Evolutionary conservation across 345 rosid genomes (phyloP), one percentile per base, ranked within the genome.

Genomic region (Firmiana major): DNA sequence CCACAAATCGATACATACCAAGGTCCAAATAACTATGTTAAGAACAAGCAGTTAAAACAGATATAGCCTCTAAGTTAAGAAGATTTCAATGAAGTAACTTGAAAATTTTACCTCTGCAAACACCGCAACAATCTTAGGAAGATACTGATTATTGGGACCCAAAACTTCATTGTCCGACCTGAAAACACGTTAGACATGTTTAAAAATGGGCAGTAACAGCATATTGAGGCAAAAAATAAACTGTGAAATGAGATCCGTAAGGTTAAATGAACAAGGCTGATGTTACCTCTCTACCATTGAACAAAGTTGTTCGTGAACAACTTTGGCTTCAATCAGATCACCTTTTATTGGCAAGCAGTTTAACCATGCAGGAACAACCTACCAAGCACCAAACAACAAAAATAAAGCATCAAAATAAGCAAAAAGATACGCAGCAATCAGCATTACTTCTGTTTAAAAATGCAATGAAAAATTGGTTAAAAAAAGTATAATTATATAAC

Each of bases 341-440:
- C 97, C 97, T 80, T 87, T 86, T 63, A 97, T 83, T 2, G 99
- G 99, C 85, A 97, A 87, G 86, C 99, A 97, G 86, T 91, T 97
- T 85, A 97, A 85, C 99, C 99, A 97, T 22, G 99, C 97, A 40
- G 98, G 98, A 74, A 97, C 83, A 77, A 97, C 93, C 99, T 97
- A 82, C 51, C 81, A 82, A 70, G 67, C 38, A 74, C 7, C 16
- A 28, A 7, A 62, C 22, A 43, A 62, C 45, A 43, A n/a, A 62
- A 45, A 31, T 19, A 51, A 11, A 46, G 12, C 59, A 60, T 16
- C 40, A 75, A 45, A 7, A 46, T 48, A 60, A 22, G 24, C 40
- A 62, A n/a, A 60, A 70, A 13, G 58, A 77, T 16, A 31, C 13
- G 26, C 51, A 69, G 15, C 43, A 17, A 57, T 16, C 15, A 36